Conservation (phyloP, 1,139 yeast genomes). For the Hyphopichia fennica region DNA sequence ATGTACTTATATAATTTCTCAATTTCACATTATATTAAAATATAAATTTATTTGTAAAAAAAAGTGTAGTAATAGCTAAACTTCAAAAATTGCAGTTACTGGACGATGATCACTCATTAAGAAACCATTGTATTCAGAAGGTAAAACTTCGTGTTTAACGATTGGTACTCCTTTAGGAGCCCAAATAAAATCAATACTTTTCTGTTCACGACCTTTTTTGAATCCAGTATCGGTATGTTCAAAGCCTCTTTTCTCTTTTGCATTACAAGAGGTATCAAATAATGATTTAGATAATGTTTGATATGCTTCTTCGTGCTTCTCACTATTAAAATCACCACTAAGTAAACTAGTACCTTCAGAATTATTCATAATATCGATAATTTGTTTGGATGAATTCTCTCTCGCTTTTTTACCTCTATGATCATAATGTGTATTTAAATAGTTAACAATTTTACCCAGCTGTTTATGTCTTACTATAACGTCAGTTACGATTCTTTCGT, state of each 20-base stretch:
- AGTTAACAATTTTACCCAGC: constrained; percentile 19
- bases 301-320: constrained; percentile 41
- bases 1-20: background rate
- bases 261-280: constrained; percentile 8
- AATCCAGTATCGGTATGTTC: constrained; percentile 12
- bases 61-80: constrained; percentile 3
- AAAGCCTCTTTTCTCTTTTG: constrained; percentile 11
- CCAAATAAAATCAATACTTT: constrained; percentile 16
- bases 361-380: constrained; percentile 10
- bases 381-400: constrained; percentile 13
- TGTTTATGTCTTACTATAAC: constrained; percentile 20
- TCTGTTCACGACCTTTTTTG: constrained; percentile 14
- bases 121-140: constrained; percentile 10
- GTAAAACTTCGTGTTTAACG: constrained; percentile 12
- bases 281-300: constrained; percentile 9
- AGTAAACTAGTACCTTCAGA: constrained; percentile 13
- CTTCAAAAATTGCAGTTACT: constrained; percentile 17
- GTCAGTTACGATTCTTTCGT: constrained; percentile 32
- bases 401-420: constrained; percentile 36
- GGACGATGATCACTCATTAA: constrained; percentile 22
- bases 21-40: background rate
- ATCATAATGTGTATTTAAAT: constrained; percentile 39
- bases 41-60: background rate
- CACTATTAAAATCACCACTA: constrained; percentile 48
- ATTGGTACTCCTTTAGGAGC: constrained; percentile 7